Evolutionary conservation across 345 rosid species (phyloP).

Genomic region (Salix suchowensis): DNA sequence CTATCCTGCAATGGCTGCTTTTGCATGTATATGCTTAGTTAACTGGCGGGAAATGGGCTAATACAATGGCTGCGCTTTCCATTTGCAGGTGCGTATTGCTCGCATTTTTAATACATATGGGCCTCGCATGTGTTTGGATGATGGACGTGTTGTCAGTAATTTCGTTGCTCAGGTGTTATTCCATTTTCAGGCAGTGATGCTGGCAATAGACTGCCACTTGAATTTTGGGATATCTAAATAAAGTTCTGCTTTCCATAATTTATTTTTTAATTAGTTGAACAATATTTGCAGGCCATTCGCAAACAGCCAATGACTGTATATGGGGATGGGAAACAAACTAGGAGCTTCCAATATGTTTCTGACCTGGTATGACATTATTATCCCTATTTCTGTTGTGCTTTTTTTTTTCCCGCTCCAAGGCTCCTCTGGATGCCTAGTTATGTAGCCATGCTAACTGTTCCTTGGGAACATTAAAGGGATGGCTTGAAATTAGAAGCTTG

Average conservation of each 20-base stretch:
- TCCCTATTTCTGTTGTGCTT: not conserved
- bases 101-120: constrained; percentile 98
- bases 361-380: constrained; percentile 60
- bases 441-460: not conserved
- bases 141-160: constrained; percentile 99
- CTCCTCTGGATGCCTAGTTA: not conserved
- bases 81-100: constrained; percentile 86
- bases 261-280: not conserved
- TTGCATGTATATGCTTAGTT: not conserved
- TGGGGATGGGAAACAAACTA: constrained; percentile 98
- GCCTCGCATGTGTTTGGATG: constrained; percentile 98
- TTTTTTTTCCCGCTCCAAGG: not conserved
- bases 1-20: not conserved
- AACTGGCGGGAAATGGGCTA: not conserved
- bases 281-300: constrained; percentile 29
- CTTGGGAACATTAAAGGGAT: not conserved
- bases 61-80: not conserved
- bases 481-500: not conserved
- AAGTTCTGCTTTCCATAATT: not conserved
- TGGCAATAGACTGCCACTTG: not conserved
- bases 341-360: constrained; percentile 97
- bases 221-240: not conserved
- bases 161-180: constrained; percentile 82
- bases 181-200: constrained; percentile 5
- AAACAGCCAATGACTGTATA: constrained; percentile 92